Evolutionary conservation across 768 basidiomycete species (phyloP).

Genomic region (Daedaleopsis nitida): DNA sequence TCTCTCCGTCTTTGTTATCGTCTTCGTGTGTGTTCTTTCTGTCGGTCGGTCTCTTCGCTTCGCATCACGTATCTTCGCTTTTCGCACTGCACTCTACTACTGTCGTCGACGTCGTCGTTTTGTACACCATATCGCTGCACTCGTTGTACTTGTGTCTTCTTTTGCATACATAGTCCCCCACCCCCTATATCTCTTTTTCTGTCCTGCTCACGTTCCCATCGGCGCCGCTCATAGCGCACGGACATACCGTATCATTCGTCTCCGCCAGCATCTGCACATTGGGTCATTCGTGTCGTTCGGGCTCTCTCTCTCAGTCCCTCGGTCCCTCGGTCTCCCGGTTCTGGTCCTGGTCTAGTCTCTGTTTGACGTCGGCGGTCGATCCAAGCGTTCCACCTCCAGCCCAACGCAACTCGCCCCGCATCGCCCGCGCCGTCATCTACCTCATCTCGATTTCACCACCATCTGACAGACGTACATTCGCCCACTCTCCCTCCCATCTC

Average conservation of each 20-base stretch:
- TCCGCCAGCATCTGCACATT: background rate
- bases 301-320: background rate
- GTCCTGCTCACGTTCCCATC: background rate
- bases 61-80: background rate
- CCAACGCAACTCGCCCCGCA: too few species aligned
- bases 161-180: background rate
- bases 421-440: too few species aligned
- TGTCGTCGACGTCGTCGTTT: conserved; percentile 7
- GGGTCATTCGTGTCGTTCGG: background rate
- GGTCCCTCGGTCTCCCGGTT: background rate
- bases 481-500: background rate
- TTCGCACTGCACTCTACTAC: background rate
- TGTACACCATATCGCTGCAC: conserved; percentile 11
- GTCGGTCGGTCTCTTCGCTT: background rate
- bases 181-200: background rate
- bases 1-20: background rate
- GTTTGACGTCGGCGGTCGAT: too few species aligned
- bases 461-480: background rate
- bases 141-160: conserved; percentile 11
- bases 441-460: background rate
- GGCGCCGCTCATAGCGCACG: background rate
- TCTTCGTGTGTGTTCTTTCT: conserved; percentile 1
- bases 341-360: background rate
- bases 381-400: too few species aligned
- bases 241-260: background rate